Conservation (phyloP, 345 rosid species). For the Kernera saxatilis region DNA sequence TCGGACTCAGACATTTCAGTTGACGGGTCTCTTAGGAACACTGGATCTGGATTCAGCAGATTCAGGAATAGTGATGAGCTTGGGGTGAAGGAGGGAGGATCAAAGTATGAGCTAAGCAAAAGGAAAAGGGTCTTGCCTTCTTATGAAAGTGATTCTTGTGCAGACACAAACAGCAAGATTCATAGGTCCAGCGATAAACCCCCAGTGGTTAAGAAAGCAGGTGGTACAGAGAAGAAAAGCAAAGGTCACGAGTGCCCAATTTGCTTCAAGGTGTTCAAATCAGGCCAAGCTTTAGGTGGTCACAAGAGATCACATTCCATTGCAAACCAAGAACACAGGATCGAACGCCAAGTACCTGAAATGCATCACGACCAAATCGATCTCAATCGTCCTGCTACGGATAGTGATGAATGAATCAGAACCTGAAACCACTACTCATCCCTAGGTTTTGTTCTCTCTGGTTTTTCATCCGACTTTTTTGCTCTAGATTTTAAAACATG, state of each 20-base stretch:
- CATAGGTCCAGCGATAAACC: slow-evolving; percentile 23
- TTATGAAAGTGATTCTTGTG: slow-evolving; percentile 37
- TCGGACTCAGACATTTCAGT: slow-evolving; percentile 44
- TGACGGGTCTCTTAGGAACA: slow-evolving; percentile 33
- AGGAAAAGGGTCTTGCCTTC: slow-evolving; percentile 29
- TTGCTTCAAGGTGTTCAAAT: slow-evolving; percentile 71
- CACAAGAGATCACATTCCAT: slow-evolving; percentile 89
- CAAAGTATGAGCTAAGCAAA: slow-evolving; percentile 39
- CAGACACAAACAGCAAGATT: slow-evolving; percentile 20
- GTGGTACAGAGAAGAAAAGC: slow-evolving; percentile 39
- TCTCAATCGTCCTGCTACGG: slow-evolving; percentile 65
- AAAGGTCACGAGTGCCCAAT: slow-evolving; percentile 73
- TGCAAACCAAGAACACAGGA: slow-evolving; percentile 42
- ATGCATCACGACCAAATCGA: slow-evolving; percentile 40
- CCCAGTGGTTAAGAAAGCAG: slow-evolving; percentile 28
- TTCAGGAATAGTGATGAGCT: background rate
- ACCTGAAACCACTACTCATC: background rate
- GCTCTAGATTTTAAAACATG: background rate
- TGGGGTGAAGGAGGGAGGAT: background rate
- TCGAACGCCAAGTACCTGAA: slow-evolving; percentile 36
- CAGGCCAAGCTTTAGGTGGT: slow-evolving; percentile 94
- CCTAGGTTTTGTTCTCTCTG: background rate
- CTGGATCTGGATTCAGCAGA: slow-evolving; percentile 34
- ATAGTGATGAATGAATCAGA: slow-evolving; percentile 28
- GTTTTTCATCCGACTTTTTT: background rate